phyloP scores from a whole-genome alignment of 257 asterid species.

The Linderniella brevidens region DNA sequence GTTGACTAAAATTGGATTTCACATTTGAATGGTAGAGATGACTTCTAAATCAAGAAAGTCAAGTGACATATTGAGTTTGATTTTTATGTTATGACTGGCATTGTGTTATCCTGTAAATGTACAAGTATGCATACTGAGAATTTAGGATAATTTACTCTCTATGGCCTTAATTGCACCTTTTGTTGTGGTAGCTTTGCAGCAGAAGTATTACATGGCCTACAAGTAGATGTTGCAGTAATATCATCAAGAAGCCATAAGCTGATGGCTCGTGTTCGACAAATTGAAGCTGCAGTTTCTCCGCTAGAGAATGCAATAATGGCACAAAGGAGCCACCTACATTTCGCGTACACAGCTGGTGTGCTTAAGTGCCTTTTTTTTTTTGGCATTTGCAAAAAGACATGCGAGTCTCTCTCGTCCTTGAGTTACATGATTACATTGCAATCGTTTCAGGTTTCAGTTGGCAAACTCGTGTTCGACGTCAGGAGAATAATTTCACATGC shows the following conservation, averaged over 20 bases:
- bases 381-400: slow-evolving; percentile 2
- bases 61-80: too few relatives aligned
- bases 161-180: slow-evolving; percentile 16
- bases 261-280: slow-evolving; percentile 52
- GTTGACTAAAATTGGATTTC: too few relatives aligned
- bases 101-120: too few relatives aligned
- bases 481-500: slow-evolving; percentile 53
- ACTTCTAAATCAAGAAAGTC: too few relatives aligned
- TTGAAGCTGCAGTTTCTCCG: slow-evolving; percentile 77
- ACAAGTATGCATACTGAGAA: too few relatives aligned
- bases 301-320: slow-evolving; percentile 82
- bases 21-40: too few relatives aligned
- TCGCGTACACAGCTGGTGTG: slow-evolving; percentile 87
- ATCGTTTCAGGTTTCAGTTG: slow-evolving; percentile 74
- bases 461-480: slow-evolving; percentile 42
- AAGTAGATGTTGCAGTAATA: slow-evolving; percentile 65
- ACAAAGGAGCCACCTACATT: slow-evolving; percentile 78
- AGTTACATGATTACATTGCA: slow-evolving; percentile 12
- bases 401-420: slow-evolving; percentile 2
- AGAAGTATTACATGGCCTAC: slow-evolving; percentile 88
- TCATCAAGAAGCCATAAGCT: slow-evolving; percentile 79
- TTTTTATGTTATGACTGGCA: too few relatives aligned
- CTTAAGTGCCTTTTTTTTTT: background rate
- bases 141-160: too few relatives aligned
- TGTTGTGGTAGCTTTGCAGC: slow-evolving; percentile 74